Evolutionary conservation across 2,329 filamentous ascomycete species (phyloP).

Genomic region (Cladosporium phlei): DNA sequence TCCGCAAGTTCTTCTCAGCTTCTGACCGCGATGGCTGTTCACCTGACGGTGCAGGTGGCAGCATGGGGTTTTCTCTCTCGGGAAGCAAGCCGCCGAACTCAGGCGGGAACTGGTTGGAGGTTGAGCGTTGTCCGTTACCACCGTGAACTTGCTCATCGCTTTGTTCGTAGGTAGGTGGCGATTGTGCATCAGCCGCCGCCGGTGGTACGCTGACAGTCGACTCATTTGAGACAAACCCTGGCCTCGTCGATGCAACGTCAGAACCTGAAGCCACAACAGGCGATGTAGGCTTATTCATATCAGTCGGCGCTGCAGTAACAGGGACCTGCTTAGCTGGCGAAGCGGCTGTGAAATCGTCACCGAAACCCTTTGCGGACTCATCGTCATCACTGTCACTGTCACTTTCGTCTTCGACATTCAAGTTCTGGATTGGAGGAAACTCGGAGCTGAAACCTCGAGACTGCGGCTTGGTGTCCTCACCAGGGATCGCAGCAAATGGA

Average conservation of each 20-base stretch:
- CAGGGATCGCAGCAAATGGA: constrained; percentile 40
- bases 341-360: constrained; percentile 80
- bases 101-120: constrained; percentile 42
- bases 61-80: constrained; percentile 49
- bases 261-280: constrained; percentile 9
- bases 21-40: constrained; percentile 5
- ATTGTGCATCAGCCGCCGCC: constrained; percentile 50
- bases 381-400: constrained; percentile 75
- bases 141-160: constrained; percentile 33
- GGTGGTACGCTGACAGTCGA: constrained; percentile 44
- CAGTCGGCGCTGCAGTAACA: constrained; percentile 5
- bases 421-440: constrained; percentile 88
- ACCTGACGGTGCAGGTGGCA: constrained; percentile 13
- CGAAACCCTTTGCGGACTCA: constrained; percentile 65
- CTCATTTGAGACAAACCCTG: constrained; percentile 18
- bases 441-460: constrained; percentile 48
- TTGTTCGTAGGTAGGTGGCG: constrained; percentile 55
- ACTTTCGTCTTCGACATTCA: constrained; percentile 78
- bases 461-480: constrained; percentile 35
- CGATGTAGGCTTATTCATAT: constrained; percentile 1
- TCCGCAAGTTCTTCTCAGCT: constrained; percentile 4
- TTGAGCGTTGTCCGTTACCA: constrained; percentile 24
- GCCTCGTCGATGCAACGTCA: constrained; percentile 11
- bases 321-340: constrained; percentile 32
- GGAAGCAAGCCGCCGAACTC: constrained; percentile 55